Evolutionary conservation across 495 filamentous ascomycete species (phyloP), one percentile per base, ranked within the genome.

Genomic region (Aspergillus affinis): DNA sequence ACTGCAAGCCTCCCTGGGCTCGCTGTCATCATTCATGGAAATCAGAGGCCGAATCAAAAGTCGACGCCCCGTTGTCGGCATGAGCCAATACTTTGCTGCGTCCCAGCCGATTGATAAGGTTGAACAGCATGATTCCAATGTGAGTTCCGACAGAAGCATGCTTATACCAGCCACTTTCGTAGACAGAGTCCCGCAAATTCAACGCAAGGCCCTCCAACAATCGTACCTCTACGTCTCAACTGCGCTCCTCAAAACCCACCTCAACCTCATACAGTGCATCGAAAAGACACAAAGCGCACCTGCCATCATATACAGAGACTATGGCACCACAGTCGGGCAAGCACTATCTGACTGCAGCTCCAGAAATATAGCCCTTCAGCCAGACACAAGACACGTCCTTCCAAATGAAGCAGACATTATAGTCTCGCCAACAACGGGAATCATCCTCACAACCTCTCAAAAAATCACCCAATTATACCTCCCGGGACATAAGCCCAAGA

Each of bases 371-470:
- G 15, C n/a, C 29, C 8, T n/a, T 49, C 20, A 58, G 17, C 17
- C n/a, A 50, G 17, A 21, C 10, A 46, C n/a, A 4, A 32, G 17
- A 36, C 17, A 21, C 13, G 48, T 41, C 29, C 54, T 48, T 44
- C 51, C 55, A 21, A 21, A 23, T 19, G 92, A 96, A 70, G 90
- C 90, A 10, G 92, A 96, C 68, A 61, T 96, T 15, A 84, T 89
- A 30, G 61, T 93, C 48, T 91, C 91, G 0, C 86, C 90, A 0
- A 75, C 76, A 3, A 88, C 84, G 0, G 91, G 89, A 0, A 74
- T 96, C 15, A 66, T 95, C 10, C 65, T 88, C 7, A 90, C 90
- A 10, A 90, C 86, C 2, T 76, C 92, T 6, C 85, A 92, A 61
- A 84, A 86, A 61, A 84, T 90, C 52, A 90, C 88, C 32, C 92